These are phyloP conservation scores for Cercospora zeina DNA, from an alignment of 2,329 filamentous ascomycete genomes.

Conservation along the genomic window DNA sequence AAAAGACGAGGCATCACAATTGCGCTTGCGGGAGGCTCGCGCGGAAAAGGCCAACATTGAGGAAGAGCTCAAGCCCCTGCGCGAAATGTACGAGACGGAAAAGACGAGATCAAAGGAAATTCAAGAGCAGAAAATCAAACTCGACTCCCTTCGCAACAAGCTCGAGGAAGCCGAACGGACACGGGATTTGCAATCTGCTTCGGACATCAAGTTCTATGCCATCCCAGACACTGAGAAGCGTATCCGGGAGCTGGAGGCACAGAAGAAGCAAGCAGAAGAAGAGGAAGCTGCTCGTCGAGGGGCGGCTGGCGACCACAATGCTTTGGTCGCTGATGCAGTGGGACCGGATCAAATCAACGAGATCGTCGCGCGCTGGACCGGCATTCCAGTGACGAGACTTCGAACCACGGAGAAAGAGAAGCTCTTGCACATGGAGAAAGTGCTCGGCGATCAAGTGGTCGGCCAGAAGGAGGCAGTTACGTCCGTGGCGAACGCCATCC, in stretches of 20 bases:
- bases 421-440: constrained; percentile 93
- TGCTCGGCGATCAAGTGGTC: constrained; percentile 79
- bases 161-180: constrained; percentile 88
- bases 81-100: constrained; percentile 93
- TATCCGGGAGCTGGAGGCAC: constrained; percentile 78
- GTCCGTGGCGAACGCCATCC: constrained; percentile 92
- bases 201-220: constrained; percentile 94
- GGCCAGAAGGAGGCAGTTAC: constrained; percentile 92
- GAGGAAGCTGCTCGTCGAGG: constrained; percentile 59
- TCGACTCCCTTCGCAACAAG: constrained; percentile 88
- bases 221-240: constrained; percentile 85
- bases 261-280: constrained; percentile 78
- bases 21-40: constrained; percentile 77
- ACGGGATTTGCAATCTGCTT: constrained; percentile 80
- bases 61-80: constrained; percentile 86
- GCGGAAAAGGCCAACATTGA: constrained; percentile 92
- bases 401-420: constrained; percentile 98
- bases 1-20: constrained; percentile 87
- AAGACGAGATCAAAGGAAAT: constrained; percentile 63
- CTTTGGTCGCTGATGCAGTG: constrained; percentile 88
- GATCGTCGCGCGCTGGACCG: constrained; percentile 96
- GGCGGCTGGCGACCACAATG: constrained; percentile 54
- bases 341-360: constrained; percentile 98
- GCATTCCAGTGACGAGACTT: constrained; percentile 90
- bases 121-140: constrained; percentile 81